phyloP scores from a whole-genome alignment of 257 asterid species.

The Ajuga chamaepitys region DNA sequence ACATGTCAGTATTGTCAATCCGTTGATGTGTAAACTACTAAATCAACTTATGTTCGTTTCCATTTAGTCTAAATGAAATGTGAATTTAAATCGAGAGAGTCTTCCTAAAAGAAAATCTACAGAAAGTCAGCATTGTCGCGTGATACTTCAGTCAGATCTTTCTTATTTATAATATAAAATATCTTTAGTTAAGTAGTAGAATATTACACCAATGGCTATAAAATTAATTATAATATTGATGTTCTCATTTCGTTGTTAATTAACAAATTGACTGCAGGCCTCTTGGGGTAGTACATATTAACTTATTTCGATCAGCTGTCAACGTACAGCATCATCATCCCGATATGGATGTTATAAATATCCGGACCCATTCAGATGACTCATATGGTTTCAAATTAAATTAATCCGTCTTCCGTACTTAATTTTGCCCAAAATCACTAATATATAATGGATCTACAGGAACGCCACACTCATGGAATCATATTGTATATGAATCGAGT shows the following conservation, averaged over 20 bases:
- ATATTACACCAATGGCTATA: not conserved
- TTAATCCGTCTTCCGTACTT: no score
- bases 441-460: not conserved
- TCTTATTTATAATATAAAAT: not conserved
- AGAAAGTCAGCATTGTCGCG: not conserved
- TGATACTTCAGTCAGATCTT: not conserved
- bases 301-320: not conserved
- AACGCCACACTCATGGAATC: no score
- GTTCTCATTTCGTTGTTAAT: not conserved
- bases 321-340: not conserved
- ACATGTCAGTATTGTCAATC: not conserved
- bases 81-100: no score
- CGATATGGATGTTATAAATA: not conserved
- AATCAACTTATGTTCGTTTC: not conserved
- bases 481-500: no score
- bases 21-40: not conserved
- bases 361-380: not conserved
- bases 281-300: not conserved
- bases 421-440: not conserved
- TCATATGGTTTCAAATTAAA: not conserved
- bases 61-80: not conserved
- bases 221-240: not conserved
- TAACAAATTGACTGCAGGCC: conserved; percentile 6
- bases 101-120: no score
- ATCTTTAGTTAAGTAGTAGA: not conserved